Evolutionary conservation across 371 early-diverging fungal genomes (phyloP).

Genomic region (Dichotomocladium elegans): DNA sequence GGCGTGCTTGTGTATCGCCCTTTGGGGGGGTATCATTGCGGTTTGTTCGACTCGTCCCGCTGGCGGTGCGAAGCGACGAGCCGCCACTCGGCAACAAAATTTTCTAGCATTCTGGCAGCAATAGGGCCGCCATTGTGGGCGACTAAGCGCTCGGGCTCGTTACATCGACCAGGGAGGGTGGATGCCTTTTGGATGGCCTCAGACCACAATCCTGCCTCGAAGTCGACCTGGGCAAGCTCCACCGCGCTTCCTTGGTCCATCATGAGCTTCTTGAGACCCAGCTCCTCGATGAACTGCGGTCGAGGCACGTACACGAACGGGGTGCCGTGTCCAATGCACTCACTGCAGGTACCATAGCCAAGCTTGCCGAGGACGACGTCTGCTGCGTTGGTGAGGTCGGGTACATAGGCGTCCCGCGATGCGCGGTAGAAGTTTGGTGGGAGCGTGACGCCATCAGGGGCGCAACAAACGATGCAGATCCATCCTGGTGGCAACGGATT

Average conservation of each 20-base stretch:
- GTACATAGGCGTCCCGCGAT: slow-evolving; percentile 66
- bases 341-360: slow-evolving; percentile 82
- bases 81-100: slow-evolving; percentile 42
- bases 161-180: slow-evolving; percentile 29
- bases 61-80: not conserved
- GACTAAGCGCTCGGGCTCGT: slow-evolving; percentile 30
- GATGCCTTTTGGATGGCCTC: slow-evolving; percentile 38
- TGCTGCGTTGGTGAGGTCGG: slow-evolving; percentile 71
- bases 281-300: slow-evolving; percentile 79
- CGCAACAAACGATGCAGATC: slow-evolving; percentile 73
- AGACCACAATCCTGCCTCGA: slow-evolving; percentile 62
- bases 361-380: slow-evolving; percentile 77
- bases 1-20: too few species aligned
- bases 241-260: slow-evolving; percentile 59
- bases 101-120: slow-evolving; percentile 42
- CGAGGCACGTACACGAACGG: slow-evolving; percentile 77
- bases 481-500: slow-evolving; percentile 69
- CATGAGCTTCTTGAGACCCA: slow-evolving; percentile 65
- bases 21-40: too few species aligned
- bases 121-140: slow-evolving; percentile 57
- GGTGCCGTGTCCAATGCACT: slow-evolving; percentile 68
- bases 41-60: too few species aligned
- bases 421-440: slow-evolving; percentile 57
- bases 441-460: slow-evolving; percentile 48
- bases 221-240: slow-evolving; percentile 57